phyloP scores from a whole-genome alignment of 495 filamentous ascomycete genomes.

The Friedmanniomyces endolithicus region DNA sequence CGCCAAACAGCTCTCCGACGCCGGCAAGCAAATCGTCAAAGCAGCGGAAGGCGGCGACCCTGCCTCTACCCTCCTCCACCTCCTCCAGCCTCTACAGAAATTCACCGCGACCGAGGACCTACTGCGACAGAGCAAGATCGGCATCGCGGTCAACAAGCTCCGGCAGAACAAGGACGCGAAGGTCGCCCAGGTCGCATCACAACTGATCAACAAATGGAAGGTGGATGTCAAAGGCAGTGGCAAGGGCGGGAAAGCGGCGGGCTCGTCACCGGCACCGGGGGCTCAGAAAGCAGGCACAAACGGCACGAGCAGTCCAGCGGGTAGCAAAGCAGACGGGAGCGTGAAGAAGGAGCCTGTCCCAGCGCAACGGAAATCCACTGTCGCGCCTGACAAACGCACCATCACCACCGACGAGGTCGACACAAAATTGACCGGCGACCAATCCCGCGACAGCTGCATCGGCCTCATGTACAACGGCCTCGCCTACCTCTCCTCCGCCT shows the following conservation, averaged over 20 bases:
- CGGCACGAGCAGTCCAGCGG: slow-evolving; percentile 24
- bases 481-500: slow-evolving; percentile 44
- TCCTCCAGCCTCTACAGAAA: slow-evolving; percentile 66
- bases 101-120: slow-evolving; percentile 83
- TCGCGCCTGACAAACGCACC: slow-evolving; percentile 64
- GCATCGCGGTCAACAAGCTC: slow-evolving; percentile 74
- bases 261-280: slow-evolving; percentile 24
- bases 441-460: slow-evolving; percentile 64
- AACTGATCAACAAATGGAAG: slow-evolving; percentile 82
- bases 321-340: background rate
- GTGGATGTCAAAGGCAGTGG: slow-evolving; percentile 46
- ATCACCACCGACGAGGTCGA: slow-evolving; percentile 71
- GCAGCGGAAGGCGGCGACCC: slow-evolving; percentile 57
- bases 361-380: slow-evolving; percentile 41
- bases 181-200: slow-evolving; percentile 58
- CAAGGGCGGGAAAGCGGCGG: slow-evolving; percentile 31
- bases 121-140: slow-evolving; percentile 75
- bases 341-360: slow-evolving; percentile 24
- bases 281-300: slow-evolving; percentile 26
- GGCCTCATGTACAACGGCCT: slow-evolving; percentile 85
- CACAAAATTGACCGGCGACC: slow-evolving; percentile 53
- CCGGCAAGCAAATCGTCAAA: slow-evolving; percentile 64
- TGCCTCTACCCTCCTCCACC: slow-evolving; percentile 45
- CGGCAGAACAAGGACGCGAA: slow-evolving; percentile 61
- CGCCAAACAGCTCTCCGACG: slow-evolving; percentile 60